Percentiles rank a stretch among this genome's conserved stretches.
These are phyloP conservation scores for Skeletonema grethae DNA, from an alignment of 108 stramenopile species.

Conservation along the genomic window DNA sequence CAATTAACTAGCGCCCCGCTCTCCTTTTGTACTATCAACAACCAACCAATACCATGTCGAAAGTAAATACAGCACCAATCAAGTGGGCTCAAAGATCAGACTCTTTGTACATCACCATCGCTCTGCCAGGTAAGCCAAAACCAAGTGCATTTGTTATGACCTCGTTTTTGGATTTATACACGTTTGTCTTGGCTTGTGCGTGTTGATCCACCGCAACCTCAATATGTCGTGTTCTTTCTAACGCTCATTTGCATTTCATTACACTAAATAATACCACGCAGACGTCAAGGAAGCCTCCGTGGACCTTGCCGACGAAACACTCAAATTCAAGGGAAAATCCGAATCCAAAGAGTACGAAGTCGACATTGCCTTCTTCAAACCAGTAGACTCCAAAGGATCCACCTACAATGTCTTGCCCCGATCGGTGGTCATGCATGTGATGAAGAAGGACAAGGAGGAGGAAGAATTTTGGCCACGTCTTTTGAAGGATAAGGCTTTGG, in stretches of 20 bases:
- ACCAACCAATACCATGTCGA: constrained; percentile 28
- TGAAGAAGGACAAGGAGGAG: constrained; percentile 73
- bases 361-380: constrained; percentile 88
- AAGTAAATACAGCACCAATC: constrained; percentile 81
- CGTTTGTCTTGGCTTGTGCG: neutral
- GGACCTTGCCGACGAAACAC: constrained; percentile 74
- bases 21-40: too few species aligned
- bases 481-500: constrained; percentile 89
- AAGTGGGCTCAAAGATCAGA: constrained; percentile 95
- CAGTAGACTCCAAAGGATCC: constrained; percentile 83
- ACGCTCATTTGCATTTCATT: neutral
- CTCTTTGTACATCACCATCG: constrained; percentile 92
- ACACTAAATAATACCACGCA: constrained; percentile 12
- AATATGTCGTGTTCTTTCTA: neutral
- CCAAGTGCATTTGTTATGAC: constrained; percentile 4
- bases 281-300: constrained; percentile 94
- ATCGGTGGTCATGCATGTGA: constrained; percentile 90
- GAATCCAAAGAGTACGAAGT: constrained; percentile 82
- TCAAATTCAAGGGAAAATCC: constrained; percentile 83
- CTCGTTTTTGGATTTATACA: neutral
- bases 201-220: neutral
- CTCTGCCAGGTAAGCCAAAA: constrained; percentile 76
- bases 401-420: constrained; percentile 93
- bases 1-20: too few species aligned
- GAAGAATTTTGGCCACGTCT: constrained; percentile 89